Conservation (phyloP, 768 basidiomycete species). For the Tricholomella constricta region DNA sequence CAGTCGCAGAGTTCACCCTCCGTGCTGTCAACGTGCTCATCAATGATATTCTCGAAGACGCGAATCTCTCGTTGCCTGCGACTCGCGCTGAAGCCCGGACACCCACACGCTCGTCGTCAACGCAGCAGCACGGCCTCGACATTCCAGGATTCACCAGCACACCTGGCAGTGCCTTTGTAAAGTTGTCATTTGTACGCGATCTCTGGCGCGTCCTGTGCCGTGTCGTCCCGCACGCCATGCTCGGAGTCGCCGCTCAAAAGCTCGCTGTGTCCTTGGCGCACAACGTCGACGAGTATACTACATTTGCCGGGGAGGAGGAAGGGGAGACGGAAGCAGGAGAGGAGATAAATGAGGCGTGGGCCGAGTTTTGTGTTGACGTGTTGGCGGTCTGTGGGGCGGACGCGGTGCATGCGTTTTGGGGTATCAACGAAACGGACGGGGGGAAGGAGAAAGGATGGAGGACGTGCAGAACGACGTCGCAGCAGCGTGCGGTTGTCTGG, state of each 20-base stretch:
- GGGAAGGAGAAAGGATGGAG: conserved; percentile 22
- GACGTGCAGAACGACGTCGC: conserved; percentile 41
- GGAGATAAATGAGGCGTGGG: conserved; percentile 58
- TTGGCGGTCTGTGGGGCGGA: conserved; percentile 48
- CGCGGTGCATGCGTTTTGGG: conserved; percentile 59
- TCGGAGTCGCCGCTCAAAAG: conserved; percentile 44
- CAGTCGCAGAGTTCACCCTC: conserved; percentile 37
- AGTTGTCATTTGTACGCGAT: conserved; percentile 56
- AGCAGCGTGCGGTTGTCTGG: conserved; percentile 59
- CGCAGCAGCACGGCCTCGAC: conserved; percentile 10
- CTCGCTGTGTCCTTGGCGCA: conserved; percentile 53
- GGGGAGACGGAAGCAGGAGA: conserved; percentile 28
- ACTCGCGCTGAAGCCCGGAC: conserved; percentile 4
- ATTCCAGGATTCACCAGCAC: conserved; percentile 12
- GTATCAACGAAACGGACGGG: conserved; percentile 25
- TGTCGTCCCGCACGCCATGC: conserved; percentile 41
- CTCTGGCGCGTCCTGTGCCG: conserved; percentile 55
- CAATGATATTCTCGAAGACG: conserved; percentile 47
- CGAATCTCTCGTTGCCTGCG: conserved; percentile 41
- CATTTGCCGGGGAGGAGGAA: conserved; percentile 17
- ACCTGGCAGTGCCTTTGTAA: conserved; percentile 33
- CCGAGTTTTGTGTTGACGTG: conserved; percentile 57
- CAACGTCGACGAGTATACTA: conserved; percentile 47
- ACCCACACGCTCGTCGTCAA: conserved; percentile 14
- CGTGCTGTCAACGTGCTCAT: conserved; percentile 45